Conservation (phyloP, 495 filamentous ascomycete genomes). For the Lindgomyces ingoldianus region DNA sequence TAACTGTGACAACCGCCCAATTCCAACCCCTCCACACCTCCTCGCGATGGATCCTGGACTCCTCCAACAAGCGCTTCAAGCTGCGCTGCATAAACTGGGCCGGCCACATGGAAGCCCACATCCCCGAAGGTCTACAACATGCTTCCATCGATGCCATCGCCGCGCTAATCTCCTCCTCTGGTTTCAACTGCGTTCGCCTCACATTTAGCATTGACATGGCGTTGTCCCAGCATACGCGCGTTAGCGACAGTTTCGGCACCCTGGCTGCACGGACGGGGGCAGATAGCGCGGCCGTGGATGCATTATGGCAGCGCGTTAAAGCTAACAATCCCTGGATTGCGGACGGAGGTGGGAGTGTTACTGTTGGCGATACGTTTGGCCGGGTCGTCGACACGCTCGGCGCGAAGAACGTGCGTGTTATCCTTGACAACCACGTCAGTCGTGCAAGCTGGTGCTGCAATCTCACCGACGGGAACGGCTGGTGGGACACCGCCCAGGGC, state of each 20-base stretch:
- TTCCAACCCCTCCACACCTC: slow-evolving; percentile 48
- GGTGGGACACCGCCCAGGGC: slow-evolving; percentile 52
- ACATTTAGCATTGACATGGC: slow-evolving; percentile 57
- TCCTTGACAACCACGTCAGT: slow-evolving; percentile 56
- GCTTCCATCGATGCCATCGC: slow-evolving; percentile 49
- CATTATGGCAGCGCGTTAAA: slow-evolving; percentile 44
- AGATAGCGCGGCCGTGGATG: slow-evolving; percentile 38
- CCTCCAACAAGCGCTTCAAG: slow-evolving; percentile 51
- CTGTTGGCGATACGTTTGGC: slow-evolving; percentile 47
- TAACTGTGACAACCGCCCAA: slow-evolving; percentile 2
- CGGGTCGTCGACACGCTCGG: slow-evolving; percentile 49
- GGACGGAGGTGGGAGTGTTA: no score
- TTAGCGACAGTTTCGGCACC: slow-evolving; percentile 47
- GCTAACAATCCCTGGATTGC: slow-evolving; percentile 48
- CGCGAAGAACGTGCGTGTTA: slow-evolving; percentile 47
- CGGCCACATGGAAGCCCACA: slow-evolving; percentile 53
- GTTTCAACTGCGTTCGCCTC: slow-evolving; percentile 58
- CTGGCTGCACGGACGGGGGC: slow-evolving; percentile 46
- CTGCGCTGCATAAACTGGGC: slow-evolving; percentile 54
- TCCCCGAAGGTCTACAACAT: slow-evolving; percentile 55
- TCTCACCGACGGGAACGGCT: slow-evolving; percentile 55
- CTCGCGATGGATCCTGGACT: slow-evolving; percentile 54
- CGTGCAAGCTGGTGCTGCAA: slow-evolving; percentile 55
- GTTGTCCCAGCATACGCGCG: slow-evolving; percentile 43
- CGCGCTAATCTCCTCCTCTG: slow-evolving; percentile 47